phyloP scores from a whole-genome alignment of 2,329 filamentous ascomycete species.

The Lachnellula willkommii region DNA sequence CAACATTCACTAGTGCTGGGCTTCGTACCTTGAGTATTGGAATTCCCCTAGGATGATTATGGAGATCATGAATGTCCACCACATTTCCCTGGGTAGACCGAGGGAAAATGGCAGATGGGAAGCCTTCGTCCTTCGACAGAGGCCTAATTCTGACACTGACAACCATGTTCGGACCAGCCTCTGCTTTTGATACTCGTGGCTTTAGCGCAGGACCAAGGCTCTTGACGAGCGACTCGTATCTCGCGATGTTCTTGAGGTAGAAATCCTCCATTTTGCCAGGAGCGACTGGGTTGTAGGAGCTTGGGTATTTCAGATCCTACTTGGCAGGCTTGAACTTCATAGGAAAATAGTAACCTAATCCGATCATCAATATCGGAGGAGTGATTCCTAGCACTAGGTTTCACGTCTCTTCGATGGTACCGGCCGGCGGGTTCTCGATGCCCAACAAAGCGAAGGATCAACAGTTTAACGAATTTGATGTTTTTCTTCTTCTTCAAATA shows the following conservation, averaged over 20 bases:
- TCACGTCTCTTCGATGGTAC: too few species aligned
- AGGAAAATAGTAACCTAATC: too few species aligned
- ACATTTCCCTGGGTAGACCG: constrained; percentile 3
- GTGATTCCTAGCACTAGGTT: too few species aligned
- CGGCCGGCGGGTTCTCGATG: too few species aligned
- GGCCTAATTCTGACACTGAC: constrained; percentile 3
- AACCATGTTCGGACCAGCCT: constrained; percentile 3
- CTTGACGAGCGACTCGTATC: constrained; percentile 5
- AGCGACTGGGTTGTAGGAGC: too few species aligned
- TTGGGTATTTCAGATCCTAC: too few species aligned
- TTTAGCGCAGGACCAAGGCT: background rate
- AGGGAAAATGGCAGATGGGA: constrained; percentile 1
- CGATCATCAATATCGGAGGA: too few species aligned
- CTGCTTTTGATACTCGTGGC: background rate
- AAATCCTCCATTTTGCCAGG: background rate
- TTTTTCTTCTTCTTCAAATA: too few species aligned
- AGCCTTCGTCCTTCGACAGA: constrained; percentile 1
- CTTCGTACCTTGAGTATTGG: constrained; percentile 3
- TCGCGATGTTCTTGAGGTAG: constrained; percentile 3
- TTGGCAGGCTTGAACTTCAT: too few species aligned
- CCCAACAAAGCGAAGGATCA: too few species aligned
- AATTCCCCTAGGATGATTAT: background rate
- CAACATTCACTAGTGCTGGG: background rate
- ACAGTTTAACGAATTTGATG: too few species aligned
- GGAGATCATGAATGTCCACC: constrained; percentile 1